Evolutionary conservation across 176 grass and related monocot species (phyloP).

Genomic region (Triticum monococcum): DNA sequence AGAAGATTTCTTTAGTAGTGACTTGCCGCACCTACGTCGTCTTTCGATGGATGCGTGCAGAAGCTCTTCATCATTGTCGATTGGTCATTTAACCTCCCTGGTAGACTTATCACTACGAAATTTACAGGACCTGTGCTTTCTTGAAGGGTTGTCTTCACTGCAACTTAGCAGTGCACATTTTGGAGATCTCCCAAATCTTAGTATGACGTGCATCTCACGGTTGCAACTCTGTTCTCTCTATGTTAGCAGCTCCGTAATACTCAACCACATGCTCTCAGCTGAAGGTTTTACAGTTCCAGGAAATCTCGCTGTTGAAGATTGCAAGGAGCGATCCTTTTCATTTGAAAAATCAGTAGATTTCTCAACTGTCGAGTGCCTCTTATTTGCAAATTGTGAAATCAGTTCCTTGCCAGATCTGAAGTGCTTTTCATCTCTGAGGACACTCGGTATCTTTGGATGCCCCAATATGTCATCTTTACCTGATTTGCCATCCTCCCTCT

Average conservation of each 20-base stretch:
- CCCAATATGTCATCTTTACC: not conserved
- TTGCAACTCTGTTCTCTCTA: not conserved
- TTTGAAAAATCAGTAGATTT: not conserved
- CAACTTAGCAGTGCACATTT: too few species aligned
- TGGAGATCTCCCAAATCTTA: too few species aligned
- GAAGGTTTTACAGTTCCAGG: not conserved
- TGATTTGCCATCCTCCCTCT: not conserved
- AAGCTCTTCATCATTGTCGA: not conserved
- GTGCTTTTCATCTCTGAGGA: not conserved
- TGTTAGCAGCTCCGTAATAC: not conserved
- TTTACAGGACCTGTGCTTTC: not conserved
- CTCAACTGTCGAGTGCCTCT: accelerated
- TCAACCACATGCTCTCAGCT: not conserved
- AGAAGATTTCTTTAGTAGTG: not conserved
- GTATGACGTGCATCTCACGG: too few species aligned
- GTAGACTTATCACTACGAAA: accelerated
- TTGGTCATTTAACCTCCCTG: not conserved
- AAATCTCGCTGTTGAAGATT: accelerated
- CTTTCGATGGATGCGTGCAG: accelerated
- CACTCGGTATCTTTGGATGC: accelerated
- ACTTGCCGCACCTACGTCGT: accelerated
- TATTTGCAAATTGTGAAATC: accelerated
- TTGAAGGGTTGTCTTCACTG: not conserved
- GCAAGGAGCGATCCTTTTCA: not conserved
- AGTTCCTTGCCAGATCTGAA: not conserved